Conservation (phyloP, 1,284 basidiomycete species). For the Papiliotrema nemorosa region DNA sequence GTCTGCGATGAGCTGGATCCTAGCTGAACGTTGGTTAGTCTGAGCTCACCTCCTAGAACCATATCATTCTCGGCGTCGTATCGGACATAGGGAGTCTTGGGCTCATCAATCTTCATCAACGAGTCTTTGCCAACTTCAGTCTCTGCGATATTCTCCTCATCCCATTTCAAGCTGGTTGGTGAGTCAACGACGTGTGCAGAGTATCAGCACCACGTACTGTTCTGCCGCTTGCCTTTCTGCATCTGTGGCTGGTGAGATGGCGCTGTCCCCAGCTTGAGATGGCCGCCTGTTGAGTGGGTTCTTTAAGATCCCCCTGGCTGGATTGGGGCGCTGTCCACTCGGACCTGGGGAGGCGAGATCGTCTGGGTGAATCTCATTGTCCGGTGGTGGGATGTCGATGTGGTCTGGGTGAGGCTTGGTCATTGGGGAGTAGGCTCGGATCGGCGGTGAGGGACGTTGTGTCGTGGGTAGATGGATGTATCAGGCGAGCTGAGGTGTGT, state of each 20-base stretch:
- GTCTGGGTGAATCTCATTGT: conserved; percentile 9
- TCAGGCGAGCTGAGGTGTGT: too few relatives aligned
- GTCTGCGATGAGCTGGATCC: conserved; percentile 52
- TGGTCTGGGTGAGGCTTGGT: conserved; percentile 35
- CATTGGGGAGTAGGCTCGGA: neutral
- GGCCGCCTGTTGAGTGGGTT: conserved; percentile 29
- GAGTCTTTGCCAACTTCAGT: conserved; percentile 90
- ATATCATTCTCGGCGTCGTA: conserved; percentile 83
- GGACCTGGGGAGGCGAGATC: conserved; percentile 16
- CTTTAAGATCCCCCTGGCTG: conserved; percentile 45
- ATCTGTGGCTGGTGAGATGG: conserved; percentile 1
- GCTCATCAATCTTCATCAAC: conserved; percentile 93
- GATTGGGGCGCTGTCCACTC: conserved; percentile 30
- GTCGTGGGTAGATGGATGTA: too few relatives aligned
- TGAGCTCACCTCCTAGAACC: conserved; percentile 56
- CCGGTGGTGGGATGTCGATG: conserved; percentile 35
- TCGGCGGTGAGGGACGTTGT: conserved; percentile 1
- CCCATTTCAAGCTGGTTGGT: conserved; percentile 68
- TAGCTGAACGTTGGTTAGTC: neutral
- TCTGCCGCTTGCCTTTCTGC: conserved; percentile 9
- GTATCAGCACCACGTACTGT: conserved; percentile 14
- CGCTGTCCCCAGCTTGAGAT: conserved; percentile 8
- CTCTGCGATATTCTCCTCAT: conserved; percentile 82
- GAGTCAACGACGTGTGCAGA: neutral
- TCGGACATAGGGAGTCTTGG: conserved; percentile 91